These are phyloP conservation scores for Verticillium albo-atrum DNA, from an alignment of 2,329 filamentous ascomycete species.

Conservation along the genomic window DNA sequence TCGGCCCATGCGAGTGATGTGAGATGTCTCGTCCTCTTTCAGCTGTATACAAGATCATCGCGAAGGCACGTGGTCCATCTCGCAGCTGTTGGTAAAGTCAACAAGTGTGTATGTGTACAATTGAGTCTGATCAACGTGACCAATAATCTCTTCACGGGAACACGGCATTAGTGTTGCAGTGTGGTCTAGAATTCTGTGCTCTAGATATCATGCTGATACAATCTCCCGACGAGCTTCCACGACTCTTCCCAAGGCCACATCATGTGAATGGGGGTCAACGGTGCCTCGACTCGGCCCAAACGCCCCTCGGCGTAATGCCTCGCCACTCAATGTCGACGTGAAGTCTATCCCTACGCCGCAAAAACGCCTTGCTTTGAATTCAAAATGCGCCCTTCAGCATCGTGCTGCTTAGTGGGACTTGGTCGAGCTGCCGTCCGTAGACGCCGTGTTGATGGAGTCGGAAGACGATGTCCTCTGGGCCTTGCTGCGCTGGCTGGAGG, in stretches of 20 bases:
- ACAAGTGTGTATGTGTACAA: no score
- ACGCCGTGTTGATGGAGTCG: conserved; percentile 25
- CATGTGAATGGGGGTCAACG: not conserved
- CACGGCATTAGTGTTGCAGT: not conserved
- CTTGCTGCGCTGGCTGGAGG: conserved; percentile 34
- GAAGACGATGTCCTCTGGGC: conserved; percentile 28
- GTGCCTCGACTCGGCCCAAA: not conserved
- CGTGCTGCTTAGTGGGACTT: not conserved
- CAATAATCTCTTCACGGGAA: no score
- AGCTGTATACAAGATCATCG: no score
- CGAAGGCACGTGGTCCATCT: no score
- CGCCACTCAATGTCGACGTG: not conserved
- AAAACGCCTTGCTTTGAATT: not conserved
- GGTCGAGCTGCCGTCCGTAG: conserved; percentile 11
- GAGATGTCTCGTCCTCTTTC: no score
- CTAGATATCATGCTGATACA: not conserved
- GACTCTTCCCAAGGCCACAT: not conserved
- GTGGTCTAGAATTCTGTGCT: not conserved
- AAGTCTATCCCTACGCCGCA: not conserved
- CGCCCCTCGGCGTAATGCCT: not conserved
- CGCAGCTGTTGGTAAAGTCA: no score
- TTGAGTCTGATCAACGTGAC: no score
- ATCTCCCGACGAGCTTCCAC: not conserved
- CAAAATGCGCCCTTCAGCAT: not conserved
- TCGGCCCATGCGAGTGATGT: no score